These are phyloP conservation scores for Leccinum imitatum DNA, from an alignment of 768 basidiomycete genomes.

Conservation along the genomic window DNA sequence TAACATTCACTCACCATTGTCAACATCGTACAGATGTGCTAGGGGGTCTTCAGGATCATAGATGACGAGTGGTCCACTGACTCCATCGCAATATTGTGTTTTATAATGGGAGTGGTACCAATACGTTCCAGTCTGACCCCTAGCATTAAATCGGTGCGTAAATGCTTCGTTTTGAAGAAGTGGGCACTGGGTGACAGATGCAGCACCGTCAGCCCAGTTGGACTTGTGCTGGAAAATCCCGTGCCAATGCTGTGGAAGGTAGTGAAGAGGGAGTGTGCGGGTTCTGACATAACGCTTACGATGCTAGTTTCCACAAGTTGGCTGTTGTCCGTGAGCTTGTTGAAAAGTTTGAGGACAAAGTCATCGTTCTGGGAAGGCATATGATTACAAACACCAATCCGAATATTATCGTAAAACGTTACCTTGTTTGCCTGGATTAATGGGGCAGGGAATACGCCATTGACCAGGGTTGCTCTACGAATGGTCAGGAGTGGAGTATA, in stretches of 20 bases:
- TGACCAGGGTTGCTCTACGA: slow-evolving; percentile 41
- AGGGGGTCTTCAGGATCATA: slow-evolving; percentile 47
- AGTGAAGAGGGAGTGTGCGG: slow-evolving; percentile 13
- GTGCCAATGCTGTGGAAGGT: background rate
- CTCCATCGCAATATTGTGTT: slow-evolving; percentile 43
- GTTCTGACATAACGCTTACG: background rate
- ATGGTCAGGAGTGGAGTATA: background rate
- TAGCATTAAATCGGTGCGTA: slow-evolving; percentile 34
- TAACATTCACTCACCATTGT: slow-evolving; percentile 37
- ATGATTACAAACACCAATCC: background rate
- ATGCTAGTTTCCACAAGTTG: background rate
- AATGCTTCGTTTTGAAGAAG: slow-evolving; percentile 36
- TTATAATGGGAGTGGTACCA: slow-evolving; percentile 47
- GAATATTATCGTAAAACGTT: background rate
- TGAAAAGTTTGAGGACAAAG: slow-evolving; percentile 43
- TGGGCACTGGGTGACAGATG: slow-evolving; percentile 46
- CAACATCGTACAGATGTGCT: slow-evolving; percentile 42
- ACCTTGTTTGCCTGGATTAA: slow-evolving; percentile 43
- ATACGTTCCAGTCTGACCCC: slow-evolving; percentile 41
- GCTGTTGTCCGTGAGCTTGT: slow-evolving; percentile 19
- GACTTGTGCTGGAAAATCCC: slow-evolving; percentile 8
- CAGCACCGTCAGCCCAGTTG: slow-evolving; percentile 36
- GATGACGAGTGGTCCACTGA: slow-evolving; percentile 43
- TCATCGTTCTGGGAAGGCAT: slow-evolving; percentile 31
- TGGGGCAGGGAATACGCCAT: slow-evolving; percentile 47